Evolutionary conservation across 352 stramenopile genomes (phyloP).

Genomic region (Thraustotheca clavata): DNA sequence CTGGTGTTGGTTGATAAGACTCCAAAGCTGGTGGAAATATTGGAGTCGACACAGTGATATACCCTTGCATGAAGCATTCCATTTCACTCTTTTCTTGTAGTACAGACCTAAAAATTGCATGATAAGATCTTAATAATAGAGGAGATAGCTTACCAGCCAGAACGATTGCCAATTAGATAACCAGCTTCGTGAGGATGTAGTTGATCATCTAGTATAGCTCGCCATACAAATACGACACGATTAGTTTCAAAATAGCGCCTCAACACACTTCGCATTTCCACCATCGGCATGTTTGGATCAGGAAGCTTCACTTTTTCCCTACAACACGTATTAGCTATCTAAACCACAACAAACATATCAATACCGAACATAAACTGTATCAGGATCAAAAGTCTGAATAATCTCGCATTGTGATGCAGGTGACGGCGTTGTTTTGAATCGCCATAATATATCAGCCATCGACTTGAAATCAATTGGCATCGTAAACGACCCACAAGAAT

Average conservation of each 20-base stretch:
- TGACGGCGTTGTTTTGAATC: not conserved
- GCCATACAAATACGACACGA: not conserved
- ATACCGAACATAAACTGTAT: constrained; percentile 1
- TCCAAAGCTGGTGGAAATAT: not conserved
- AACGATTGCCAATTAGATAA: not conserved
- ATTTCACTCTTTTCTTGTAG: not conserved
- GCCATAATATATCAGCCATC: not conserved
- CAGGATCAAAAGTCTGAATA: not conserved
- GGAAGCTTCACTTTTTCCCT: not conserved
- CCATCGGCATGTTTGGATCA: not conserved
- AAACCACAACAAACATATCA: not conserved
- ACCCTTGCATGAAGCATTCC: not conserved
- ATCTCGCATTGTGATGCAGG: not conserved
- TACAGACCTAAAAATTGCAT: not conserved
- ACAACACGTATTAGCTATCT: not conserved
- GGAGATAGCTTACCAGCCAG: too few species aligned
- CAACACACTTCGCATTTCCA: not conserved
- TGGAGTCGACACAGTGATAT: not conserved
- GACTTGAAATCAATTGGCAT: not conserved
- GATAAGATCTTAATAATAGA: too few species aligned
- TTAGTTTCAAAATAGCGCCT: not conserved
- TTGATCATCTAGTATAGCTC: not conserved
- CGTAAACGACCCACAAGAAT: too few species aligned
- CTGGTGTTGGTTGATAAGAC: not conserved
- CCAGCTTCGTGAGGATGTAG: not conserved